A percentile compares a stretch with the other conserved stretches of the same genome.
Evolutionary conservation across 495 filamentous ascomycete species (phyloP).

Genomic region (Schizothecium vesticola): DNA sequence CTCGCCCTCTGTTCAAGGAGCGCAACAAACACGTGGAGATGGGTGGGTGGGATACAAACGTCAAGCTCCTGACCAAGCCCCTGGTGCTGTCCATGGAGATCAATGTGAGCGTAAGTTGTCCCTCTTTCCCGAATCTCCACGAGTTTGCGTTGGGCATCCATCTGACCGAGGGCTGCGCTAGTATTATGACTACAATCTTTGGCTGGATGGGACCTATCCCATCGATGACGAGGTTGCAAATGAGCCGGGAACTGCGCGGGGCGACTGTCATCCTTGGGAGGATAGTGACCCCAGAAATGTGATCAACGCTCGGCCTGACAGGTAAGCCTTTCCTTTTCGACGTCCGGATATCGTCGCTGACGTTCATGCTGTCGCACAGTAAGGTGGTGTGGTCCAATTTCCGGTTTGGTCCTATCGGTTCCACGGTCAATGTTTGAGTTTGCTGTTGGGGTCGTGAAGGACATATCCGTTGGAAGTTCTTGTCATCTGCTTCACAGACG

Average conservation of each 20-base stretch:
- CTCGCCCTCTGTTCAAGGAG: slow-evolving; percentile 33
- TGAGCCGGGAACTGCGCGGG: not conserved
- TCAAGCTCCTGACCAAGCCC: slow-evolving; percentile 44
- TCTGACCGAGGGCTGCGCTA: not conserved
- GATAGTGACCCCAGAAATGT: not conserved
- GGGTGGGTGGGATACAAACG: slow-evolving; percentile 54
- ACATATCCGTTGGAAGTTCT: no score
- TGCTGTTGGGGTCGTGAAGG: not conserved
- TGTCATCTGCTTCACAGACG: no score
- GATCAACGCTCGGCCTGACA: not conserved
- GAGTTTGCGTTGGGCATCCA: slow-evolving; percentile 50
- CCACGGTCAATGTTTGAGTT: slow-evolving; percentile 33
- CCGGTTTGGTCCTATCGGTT: slow-evolving; percentile 59
- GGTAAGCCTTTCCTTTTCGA: not conserved
- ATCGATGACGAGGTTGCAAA: not conserved
- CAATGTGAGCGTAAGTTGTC: slow-evolving; percentile 53
- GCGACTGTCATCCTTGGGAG: not conserved
- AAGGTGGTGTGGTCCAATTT: slow-evolving; percentile 55
- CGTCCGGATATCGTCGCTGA: slow-evolving; percentile 39
- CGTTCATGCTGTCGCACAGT: slow-evolving; percentile 21
- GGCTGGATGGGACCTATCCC: slow-evolving; percentile 52
- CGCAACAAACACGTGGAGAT: slow-evolving; percentile 49
- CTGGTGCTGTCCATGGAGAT: slow-evolving; percentile 69
- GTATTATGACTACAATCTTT: slow-evolving; percentile 32
- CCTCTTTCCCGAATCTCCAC: slow-evolving; percentile 30